phyloP scores from a whole-genome alignment of 1,284 basidiomycete species.

The Heliocybe sulcata region DNA sequence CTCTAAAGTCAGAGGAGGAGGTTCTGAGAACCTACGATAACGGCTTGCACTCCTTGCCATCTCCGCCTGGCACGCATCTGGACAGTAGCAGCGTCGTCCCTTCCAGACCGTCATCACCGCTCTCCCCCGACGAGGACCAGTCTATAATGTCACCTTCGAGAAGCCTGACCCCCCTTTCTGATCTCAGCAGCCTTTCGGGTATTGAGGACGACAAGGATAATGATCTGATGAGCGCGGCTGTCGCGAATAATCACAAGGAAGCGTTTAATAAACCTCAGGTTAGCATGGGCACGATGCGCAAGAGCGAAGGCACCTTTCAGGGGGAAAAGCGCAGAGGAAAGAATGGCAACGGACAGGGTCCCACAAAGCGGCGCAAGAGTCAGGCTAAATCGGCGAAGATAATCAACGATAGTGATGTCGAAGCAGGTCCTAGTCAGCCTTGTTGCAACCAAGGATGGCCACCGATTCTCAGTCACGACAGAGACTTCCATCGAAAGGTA shows the following conservation, averaged over 20 bases:
- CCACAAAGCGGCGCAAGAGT: neutral
- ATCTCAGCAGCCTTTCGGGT: neutral
- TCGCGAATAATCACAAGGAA: too few relatives aligned
- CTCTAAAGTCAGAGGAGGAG: neutral
- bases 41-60: neutral
- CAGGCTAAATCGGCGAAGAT: neutral
- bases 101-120: neutral
- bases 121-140: too few relatives aligned
- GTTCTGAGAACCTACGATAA: neutral
- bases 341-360: neutral
- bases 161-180: neutral
- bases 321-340: too few relatives aligned
- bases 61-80: neutral
- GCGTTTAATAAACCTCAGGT: neutral
- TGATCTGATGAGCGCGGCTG: neutral
- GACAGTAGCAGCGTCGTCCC: neutral
- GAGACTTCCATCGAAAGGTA: conserved; percentile 9
- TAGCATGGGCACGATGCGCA: too few relatives aligned
- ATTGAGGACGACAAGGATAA: neutral
- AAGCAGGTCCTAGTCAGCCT: neutral
- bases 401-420: neutral
- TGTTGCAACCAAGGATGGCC: conserved; percentile 8
- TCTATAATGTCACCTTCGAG: neutral
- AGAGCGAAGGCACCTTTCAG: too few relatives aligned
- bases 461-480: conserved; percentile 5